phyloP scores from a whole-genome alignment of 140 eudicot species.

The Cichorium intybus region DNA sequence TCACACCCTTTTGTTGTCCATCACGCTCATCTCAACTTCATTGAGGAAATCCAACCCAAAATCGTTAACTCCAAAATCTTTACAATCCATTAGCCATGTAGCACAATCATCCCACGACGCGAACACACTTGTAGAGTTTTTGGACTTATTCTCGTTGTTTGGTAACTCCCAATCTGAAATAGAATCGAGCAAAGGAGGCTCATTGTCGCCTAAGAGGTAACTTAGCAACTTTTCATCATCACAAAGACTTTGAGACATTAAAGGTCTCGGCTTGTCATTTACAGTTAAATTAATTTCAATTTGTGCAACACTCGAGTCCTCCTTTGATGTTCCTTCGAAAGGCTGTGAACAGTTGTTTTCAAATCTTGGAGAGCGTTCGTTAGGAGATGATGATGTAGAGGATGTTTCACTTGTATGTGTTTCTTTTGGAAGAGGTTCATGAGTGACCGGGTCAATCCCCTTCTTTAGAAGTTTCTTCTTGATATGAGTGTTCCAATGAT shows the following conservation, averaged over 20 bases:
- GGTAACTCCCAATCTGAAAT: conserved; percentile 42
- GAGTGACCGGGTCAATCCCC: conserved; percentile 90
- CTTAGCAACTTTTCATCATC: conserved; percentile 57
- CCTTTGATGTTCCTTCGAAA: conserved; percentile 17
- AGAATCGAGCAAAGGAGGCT: conserved; percentile 28
- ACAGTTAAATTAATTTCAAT: conserved; percentile 20
- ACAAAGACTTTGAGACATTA: conserved; percentile 23
- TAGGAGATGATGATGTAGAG: conserved; percentile 2
- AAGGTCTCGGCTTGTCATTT: conserved; percentile 24
- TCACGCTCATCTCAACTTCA: conserved; percentile 32
- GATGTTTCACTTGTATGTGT: background rate
- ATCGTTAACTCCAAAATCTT: conserved; percentile 72
- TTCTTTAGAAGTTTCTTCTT: conserved; percentile 76
- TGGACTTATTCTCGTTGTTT: background rate
- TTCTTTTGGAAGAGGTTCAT: conserved; percentile 57
- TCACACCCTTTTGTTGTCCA: conserved; percentile 7
- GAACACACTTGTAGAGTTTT: conserved; percentile 2
- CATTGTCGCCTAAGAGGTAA: conserved; percentile 52
- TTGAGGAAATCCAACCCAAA: conserved; percentile 57
- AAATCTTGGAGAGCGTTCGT: background rate
- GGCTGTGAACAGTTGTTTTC: background rate
- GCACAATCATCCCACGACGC: conserved; percentile 60
- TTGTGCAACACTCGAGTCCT: conserved; percentile 30
- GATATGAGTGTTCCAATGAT: conserved; percentile 90
- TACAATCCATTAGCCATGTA: conserved; percentile 67